Evolutionary conservation across 768 basidiomycete genomes (phyloP).

Genomic region (Serendipita sp.): DNA sequence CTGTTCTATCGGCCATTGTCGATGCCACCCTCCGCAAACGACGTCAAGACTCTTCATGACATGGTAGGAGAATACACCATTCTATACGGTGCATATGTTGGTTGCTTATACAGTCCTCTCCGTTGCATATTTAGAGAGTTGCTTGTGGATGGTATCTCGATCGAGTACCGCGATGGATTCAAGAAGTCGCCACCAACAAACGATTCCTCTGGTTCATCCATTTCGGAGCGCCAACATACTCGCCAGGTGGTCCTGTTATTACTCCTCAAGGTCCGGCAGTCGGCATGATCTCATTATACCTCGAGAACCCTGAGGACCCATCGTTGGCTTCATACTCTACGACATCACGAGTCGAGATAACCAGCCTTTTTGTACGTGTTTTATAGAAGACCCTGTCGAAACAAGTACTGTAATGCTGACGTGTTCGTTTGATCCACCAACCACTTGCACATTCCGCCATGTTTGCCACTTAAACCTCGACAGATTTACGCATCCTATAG

Average conservation of each 20-base stretch:
- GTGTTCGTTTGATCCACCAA: no score
- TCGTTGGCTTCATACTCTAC: background rate
- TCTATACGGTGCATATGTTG: background rate
- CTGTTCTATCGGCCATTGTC: background rate
- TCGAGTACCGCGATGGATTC: background rate
- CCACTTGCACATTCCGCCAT: background rate
- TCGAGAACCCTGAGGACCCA: background rate
- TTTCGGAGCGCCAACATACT: background rate
- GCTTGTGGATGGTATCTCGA: conserved; percentile 4
- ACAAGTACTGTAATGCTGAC: no score
- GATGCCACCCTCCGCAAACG: background rate
- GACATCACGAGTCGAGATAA: background rate
- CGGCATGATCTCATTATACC: background rate
- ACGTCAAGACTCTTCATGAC: background rate
- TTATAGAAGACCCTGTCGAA: background rate
- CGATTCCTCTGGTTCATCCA: conserved; percentile 6
- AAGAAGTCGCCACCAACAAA: background rate
- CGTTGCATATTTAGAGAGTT: background rate
- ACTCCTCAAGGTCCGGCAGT: background rate
- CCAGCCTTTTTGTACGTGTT: background rate
- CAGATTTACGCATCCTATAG: background rate
- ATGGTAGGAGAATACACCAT: background rate
- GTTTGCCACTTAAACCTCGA: background rate
- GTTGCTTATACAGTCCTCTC: background rate
- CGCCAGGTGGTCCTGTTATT: background rate